Percentiles rank a stretch among this genome's conserved stretches.
These are phyloP conservation scores for Holtermannia corniformis DNA, from an alignment of 768 basidiomycete genomes.

Conservation along the genomic window DNA sequence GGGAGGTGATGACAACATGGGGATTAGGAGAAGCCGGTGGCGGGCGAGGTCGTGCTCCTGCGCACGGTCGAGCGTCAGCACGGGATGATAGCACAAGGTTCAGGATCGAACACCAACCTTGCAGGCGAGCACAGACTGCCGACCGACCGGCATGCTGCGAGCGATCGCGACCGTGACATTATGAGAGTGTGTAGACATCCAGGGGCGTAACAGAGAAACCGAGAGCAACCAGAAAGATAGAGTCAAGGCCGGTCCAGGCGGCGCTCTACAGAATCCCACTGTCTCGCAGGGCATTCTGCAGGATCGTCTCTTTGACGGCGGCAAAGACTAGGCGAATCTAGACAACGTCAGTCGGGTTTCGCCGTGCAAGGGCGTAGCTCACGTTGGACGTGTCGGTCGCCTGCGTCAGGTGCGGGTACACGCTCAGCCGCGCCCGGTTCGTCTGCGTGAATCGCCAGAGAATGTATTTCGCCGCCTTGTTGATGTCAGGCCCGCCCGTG, in stretches of 20 bases:
- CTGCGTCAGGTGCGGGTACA: slow-evolving; percentile 86
- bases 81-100: too few relatives aligned
- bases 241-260: background rate
- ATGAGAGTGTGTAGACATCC: background rate
- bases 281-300: slow-evolving; percentile 78
- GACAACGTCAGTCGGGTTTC: slow-evolving; percentile 16
- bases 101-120: too few relatives aligned
- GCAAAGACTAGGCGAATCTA: slow-evolving; percentile 62
- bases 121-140: too few relatives aligned
- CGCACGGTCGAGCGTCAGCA: too few relatives aligned
- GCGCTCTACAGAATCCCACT: slow-evolving; percentile 61
- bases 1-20: too few relatives aligned
- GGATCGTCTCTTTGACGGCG: slow-evolving; percentile 84
- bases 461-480: slow-evolving; percentile 90
- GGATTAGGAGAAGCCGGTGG: too few relatives aligned
- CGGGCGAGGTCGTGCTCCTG: too few relatives aligned
- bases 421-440: slow-evolving; percentile 49
- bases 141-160: background rate
- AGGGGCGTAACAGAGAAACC: background rate
- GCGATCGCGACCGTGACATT: background rate
- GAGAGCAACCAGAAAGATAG: background rate
- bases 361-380: slow-evolving; percentile 12
- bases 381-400: slow-evolving; percentile 84
- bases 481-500: slow-evolving; percentile 70
- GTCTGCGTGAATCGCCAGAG: slow-evolving; percentile 92